Evolutionary conservation across 1,284 basidiomycete genomes (phyloP).

Genomic region (Ceratobasidium sp.): DNA sequence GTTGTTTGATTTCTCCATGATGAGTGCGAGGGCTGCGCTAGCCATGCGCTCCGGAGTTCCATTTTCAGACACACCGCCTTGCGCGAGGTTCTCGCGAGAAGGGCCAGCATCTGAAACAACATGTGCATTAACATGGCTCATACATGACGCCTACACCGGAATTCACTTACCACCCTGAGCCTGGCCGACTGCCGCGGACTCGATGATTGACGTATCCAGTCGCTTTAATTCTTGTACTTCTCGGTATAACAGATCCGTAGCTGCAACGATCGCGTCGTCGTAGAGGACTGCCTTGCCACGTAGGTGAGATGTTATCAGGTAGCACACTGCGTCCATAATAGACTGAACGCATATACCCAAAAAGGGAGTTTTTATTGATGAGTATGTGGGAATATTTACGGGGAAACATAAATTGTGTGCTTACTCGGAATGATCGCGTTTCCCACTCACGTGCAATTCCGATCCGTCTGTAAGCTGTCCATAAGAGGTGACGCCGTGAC

Average conservation of each 20-base stretch:
- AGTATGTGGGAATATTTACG: no score
- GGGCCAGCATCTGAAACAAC: not conserved
- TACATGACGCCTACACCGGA: no score
- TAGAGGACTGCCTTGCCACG: not conserved
- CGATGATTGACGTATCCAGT: not conserved
- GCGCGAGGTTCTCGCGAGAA: no score
- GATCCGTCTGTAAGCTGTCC: not conserved
- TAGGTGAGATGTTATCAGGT: not conserved
- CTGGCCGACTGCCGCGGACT: no score
- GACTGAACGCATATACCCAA: not conserved
- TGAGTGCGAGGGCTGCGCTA: not conserved
- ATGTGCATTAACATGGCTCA: not conserved
- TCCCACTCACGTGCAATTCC: not conserved
- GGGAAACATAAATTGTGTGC: no score
- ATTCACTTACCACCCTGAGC: no score
- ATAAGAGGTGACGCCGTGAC: no score
- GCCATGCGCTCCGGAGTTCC: not conserved
- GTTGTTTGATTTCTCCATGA: not conserved
- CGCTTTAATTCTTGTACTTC: not conserved
- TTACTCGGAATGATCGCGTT: not conserved
- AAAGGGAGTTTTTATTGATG: not conserved
- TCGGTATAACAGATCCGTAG: not conserved
- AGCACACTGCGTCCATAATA: not conserved
- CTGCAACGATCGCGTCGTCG: not conserved
- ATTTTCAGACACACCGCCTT: no score